phyloP scores from a whole-genome alignment of 345 rosid genomes.

The Schrenkiella parvula region DNA sequence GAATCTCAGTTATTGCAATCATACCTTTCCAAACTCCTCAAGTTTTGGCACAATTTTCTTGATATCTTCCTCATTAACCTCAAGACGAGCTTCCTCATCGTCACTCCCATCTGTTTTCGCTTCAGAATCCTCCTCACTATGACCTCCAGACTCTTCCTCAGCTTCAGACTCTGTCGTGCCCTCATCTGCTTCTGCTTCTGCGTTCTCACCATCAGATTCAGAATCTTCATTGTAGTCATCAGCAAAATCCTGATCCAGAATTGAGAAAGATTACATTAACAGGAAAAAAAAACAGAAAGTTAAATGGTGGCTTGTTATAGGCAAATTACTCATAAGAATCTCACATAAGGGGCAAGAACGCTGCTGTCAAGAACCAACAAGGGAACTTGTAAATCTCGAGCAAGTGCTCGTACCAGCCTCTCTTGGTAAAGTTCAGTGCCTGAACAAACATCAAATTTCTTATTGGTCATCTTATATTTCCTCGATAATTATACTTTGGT shows the following conservation, averaged over 20 bases:
- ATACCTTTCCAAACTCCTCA: slow-evolving; percentile 79
- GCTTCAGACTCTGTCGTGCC: slow-evolving; percentile 70
- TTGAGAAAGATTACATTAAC: slow-evolving; percentile 4
- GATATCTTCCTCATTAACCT: slow-evolving; percentile 77
- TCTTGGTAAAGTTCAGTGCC: slow-evolving; percentile 95
- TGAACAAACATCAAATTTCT: slow-evolving; percentile 30
- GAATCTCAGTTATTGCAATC: slow-evolving; percentile 3
- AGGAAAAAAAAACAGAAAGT: not conserved
- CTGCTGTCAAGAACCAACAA: slow-evolving; percentile 87
- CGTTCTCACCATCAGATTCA: slow-evolving; percentile 64
- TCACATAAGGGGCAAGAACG: slow-evolving; percentile 92
- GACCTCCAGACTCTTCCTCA: slow-evolving; percentile 75
- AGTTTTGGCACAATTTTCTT: slow-evolving; percentile 73
- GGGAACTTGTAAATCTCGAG: slow-evolving; percentile 78
- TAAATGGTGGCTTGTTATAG: not conserved
- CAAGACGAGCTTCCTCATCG: slow-evolving; percentile 54
- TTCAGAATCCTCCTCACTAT: slow-evolving; percentile 72
- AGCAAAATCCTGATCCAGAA: slow-evolving; percentile 60
- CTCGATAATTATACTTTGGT: not conserved
- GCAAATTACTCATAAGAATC: slow-evolving; percentile 34
- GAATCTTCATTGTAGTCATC: slow-evolving; percentile 64
- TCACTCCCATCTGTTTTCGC: slow-evolving; percentile 70
- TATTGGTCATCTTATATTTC: slow-evolving; percentile 1
- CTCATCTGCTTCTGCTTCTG: slow-evolving; percentile 56
- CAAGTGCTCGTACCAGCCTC: slow-evolving; percentile 89